Conservation (phyloP, 306 rosid species). For the Dryas alaskensis region DNA sequence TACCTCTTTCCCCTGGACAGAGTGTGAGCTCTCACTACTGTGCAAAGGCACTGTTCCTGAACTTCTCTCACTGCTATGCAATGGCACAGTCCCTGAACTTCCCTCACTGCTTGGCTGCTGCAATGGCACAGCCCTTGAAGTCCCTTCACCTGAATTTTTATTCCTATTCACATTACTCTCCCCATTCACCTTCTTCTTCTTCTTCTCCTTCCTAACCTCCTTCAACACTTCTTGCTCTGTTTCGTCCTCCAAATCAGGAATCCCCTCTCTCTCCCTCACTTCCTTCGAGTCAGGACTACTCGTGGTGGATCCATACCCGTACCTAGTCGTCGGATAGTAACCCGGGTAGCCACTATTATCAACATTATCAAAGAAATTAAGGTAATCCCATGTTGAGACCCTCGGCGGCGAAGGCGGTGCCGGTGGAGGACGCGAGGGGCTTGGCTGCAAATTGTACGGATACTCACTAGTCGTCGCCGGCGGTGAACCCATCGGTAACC, state of each 20-base stretch:
- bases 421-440: constrained; percentile 49
- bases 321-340: constrained; percentile 35
- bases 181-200: constrained; percentile 43
- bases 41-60: constrained; percentile 48
- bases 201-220: constrained; percentile 39
- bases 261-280: constrained; percentile 95
- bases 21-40: constrained; percentile 39
- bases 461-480: constrained; percentile 24
- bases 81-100: constrained; percentile 40
- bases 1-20: constrained; percentile 46
- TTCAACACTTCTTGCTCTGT: constrained; percentile 60
- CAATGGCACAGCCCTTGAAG: constrained; percentile 39
- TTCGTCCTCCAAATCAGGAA: constrained; percentile 97
- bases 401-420: constrained; percentile 93
- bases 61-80: constrained; percentile 31
- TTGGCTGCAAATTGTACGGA: constrained; percentile 28
- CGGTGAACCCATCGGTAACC: constrained; percentile 49
- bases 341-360: constrained; percentile 51
- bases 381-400: constrained; percentile 74
- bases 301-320: constrained; percentile 52
- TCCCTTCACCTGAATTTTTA: constrained; percentile 45
- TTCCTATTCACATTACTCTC: constrained; percentile 23
- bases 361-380: constrained; percentile 62
- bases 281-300: constrained; percentile 93
- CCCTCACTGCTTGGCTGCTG: constrained; percentile 22